Base-by-base conservation (phyloP, 306 rosid genomes). In the Argentina anserina region DNA sequence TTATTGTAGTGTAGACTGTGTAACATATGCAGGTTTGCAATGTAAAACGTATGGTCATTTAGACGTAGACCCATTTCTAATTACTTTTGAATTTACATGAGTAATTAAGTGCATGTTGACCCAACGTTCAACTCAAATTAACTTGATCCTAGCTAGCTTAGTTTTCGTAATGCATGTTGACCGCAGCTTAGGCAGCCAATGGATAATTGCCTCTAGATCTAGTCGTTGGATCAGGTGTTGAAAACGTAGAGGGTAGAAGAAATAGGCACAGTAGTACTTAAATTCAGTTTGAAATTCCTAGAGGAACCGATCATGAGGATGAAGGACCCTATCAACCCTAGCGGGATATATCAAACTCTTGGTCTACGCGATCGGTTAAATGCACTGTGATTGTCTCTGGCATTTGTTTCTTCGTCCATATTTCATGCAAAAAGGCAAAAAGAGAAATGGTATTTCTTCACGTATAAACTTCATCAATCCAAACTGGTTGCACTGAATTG, bases 111-210 rank as follows among this genome's bases (percentile, higher is more conserved):
- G 63, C 63, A 4, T 25, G 63, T 26, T 26, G 63, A 56, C n/a
- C 60, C 17, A 23, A 3, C 23, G 10, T 53, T 53, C 31, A 53
- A 23, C 31, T 13, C 17, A 53, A 53, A n/a, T n/a, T n/a, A n/a
- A n/a, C n/a, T 53, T 21, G 21, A 52, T 3, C 59, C 8, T 50
- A n/a, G 13, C 17, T 46, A 46, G 18, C 55, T 50, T 50, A 23
- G 26, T 15, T 56, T 21, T 49, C 14, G 3, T 23, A 28, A 21
- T 56, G 28, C 58, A 0, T 50, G 37, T 12, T 58, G 64, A 58
- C 63, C 63, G 18, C 14, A 56, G 28, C 63, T 56, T 56, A 56
- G 63, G 61, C 26, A 52, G 25, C 59, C 59, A 52, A 52, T 52
- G 29, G 59, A 21, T 52, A 52, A 21, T 52, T 52, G 59, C 59